Evolutionary conservation across 176 grass and related monocot genomes (phyloP), one percentile per base, ranked within the genome.

Genomic region (Juncus inflexus): DNA sequence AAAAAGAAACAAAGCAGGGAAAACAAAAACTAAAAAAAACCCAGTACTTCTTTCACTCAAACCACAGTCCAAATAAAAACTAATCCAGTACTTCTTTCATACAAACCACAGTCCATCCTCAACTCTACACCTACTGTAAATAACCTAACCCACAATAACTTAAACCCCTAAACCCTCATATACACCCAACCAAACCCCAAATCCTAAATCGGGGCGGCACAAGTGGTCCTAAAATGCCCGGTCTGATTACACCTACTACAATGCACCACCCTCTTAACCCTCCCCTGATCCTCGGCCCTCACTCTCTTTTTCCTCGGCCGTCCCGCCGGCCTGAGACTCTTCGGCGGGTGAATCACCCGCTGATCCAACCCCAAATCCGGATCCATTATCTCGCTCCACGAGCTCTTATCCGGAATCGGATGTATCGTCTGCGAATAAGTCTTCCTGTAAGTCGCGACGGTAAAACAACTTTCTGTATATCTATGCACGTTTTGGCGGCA

Each of bases 211-310:
- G 94, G 94, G 42, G 88, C 83, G 5, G 85, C 80, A 41, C 88
- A 92, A 12, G 88, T 99, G 12, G 94, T 92, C 56, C 88, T 89
- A 67, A 99, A 99, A 65, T 99, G 94, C 9, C 94, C 94, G 12
- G 85, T 99, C 69, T 99, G 88, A 77, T 99, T 92, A 77, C 94
- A 99, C 8, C 94, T 83, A 51, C 94, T 99, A 74, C 94, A 99
- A 16, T 99, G 94, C 73, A 99, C 88, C 4, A 92, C 68, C 55
- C 88, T 64, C 69, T 99, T 99, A 36, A 86, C 67, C 42, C 88
- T 67, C 3, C 83, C 94, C 6, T 58, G 74, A 53, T 97, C 94
- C 70, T 97, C 94, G 0, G 85, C 74, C 0, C 88, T 84, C 15
- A 86, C 62, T 65, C 94, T 73, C 60, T 82, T 92, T 87, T 92